Base-by-base conservation (phyloP, 2,329 filamentous ascomycete species). In the Phoma sp. region DNA sequence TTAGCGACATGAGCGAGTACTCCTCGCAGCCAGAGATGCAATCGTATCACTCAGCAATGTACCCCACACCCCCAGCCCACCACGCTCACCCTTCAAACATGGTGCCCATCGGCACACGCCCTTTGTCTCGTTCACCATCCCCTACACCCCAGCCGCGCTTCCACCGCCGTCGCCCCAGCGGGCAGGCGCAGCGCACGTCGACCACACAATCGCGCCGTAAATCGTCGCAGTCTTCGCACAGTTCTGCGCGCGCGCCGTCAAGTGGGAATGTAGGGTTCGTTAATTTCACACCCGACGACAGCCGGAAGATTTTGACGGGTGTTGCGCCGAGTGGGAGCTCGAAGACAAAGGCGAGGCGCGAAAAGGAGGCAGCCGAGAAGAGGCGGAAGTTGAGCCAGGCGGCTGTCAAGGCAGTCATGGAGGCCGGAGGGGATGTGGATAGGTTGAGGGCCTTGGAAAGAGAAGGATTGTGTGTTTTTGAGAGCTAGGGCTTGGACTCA, bases 311-410 rank as follows among this genome's bases (percentile, higher is more conserved):
- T 36, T 85, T 99, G 75, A 91, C 86, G 7, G 93, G 93, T 5
- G 95, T 99, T 11, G 95, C 95, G 38, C 93, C 93, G 1, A 93
- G 89, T 61, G 95, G 95, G 9, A 92, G 88, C 64, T 90, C 86
- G 62, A 98, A 98, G 83, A 98, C 95, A 7, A 97, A 97, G 73
- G 92, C 92, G n/a, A 80, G 92, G 49, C 80, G 95, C 43, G 93
- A 98, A 75, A 90, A 91, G 73, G 93, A 97, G 78, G 91, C 91
- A 1, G 81, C 84, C 47, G 93, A 97, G 69, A 87, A 88, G 75
- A 81, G 90, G 65, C 78, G 87, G 62, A 82, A 84, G 70, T 71
- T 93, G 49, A 87, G 84, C 66, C 85, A 90, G 73, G 86, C 86
- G 7, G 87, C 89, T 25, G 76, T 88, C 59, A 85, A 85, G 73